Conservation (phyloP, 352 stramenopile genomes). For the Phytophthora ohioensis region DNA sequence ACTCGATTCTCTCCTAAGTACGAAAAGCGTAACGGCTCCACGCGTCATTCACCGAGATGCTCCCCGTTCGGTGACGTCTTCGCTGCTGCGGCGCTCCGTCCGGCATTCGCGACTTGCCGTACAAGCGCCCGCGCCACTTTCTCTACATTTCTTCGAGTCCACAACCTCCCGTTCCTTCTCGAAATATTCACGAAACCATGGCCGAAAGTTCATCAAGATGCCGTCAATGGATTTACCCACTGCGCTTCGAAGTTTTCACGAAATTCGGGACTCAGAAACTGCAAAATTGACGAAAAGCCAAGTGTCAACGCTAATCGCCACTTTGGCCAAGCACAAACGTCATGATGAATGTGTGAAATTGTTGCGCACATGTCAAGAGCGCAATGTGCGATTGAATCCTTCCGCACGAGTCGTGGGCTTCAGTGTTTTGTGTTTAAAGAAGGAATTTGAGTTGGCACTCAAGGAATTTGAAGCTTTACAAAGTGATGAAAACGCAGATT, state of each 20-base stretch:
- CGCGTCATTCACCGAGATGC: too few relatives aligned
- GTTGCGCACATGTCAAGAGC: constrained; percentile 53
- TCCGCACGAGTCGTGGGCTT: constrained; percentile 16
- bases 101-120: too few relatives aligned
- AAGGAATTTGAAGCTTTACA: constrained; percentile 72
- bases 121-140: too few relatives aligned
- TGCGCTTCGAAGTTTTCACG: neutral
- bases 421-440: neutral
- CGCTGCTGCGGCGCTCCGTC: too few relatives aligned
- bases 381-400: constrained; percentile 60
- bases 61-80: too few relatives aligned
- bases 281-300: neutral
- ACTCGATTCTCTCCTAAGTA: too few relatives aligned
- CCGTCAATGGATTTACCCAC: neutral
- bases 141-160: too few relatives aligned
- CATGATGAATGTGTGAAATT: constrained; percentile 55
- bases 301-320: constrained; percentile 8
- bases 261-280: neutral
- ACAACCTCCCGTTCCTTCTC: neutral
- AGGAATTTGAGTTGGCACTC: constrained; percentile 60
- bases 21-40: too few relatives aligned
- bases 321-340: constrained; percentile 20
- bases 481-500: constrained; percentile 54
- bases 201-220: neutral
- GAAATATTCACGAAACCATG: constrained; percentile 1